Percentiles rank a stretch among this genome's conserved stretches.
These are phyloP conservation scores for Macrolepiota fuliginosa DNA, from an alignment of 768 basidiomycete genomes.

Conservation along the genomic window DNA sequence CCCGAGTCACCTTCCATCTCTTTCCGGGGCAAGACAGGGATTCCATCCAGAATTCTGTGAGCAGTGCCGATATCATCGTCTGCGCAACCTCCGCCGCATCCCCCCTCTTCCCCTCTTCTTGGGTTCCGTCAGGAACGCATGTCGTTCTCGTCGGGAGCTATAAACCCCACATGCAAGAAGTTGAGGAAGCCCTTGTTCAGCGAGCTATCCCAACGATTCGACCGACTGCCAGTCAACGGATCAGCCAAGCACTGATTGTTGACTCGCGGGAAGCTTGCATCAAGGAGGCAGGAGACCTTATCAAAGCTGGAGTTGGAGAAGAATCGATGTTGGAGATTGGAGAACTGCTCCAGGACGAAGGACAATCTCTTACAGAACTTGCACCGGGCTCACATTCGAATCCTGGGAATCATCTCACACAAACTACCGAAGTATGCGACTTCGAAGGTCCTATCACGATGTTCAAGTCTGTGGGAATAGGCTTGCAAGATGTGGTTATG, in stretches of 20 bases:
- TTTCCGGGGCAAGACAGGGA: constrained; percentile 16
- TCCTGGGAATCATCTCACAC: neutral
- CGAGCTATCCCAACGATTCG: constrained; percentile 36
- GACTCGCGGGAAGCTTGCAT: constrained; percentile 72
- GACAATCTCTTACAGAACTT: constrained; percentile 12
- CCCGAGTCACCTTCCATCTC: constrained; percentile 21
- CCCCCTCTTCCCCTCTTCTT: constrained; percentile 69
- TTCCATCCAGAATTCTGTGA: constrained; percentile 30
- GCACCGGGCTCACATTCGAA: neutral
- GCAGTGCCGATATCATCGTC: constrained; percentile 56
- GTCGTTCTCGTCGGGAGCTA: constrained; percentile 82
- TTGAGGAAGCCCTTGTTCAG: constrained; percentile 54
- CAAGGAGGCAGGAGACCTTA: constrained; percentile 83
- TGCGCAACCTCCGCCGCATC: constrained; percentile 71
- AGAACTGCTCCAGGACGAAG: constrained; percentile 36
- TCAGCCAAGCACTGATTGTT: constrained; percentile 48
- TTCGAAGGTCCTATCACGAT: constrained; percentile 57
- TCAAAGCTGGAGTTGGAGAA: constrained; percentile 41
- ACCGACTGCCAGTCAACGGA: neutral
- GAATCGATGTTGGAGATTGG: constrained; percentile 66
- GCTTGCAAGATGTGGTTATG: constrained; percentile 86
- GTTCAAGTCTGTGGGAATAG: constrained; percentile 88
- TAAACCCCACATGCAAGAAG: constrained; percentile 77
- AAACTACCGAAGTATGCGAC: constrained; percentile 9
- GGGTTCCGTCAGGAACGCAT: constrained; percentile 63